phyloP scores from a whole-genome alignment of 495 filamentous ascomycete genomes.

The Aspergillus homomorphus region DNA sequence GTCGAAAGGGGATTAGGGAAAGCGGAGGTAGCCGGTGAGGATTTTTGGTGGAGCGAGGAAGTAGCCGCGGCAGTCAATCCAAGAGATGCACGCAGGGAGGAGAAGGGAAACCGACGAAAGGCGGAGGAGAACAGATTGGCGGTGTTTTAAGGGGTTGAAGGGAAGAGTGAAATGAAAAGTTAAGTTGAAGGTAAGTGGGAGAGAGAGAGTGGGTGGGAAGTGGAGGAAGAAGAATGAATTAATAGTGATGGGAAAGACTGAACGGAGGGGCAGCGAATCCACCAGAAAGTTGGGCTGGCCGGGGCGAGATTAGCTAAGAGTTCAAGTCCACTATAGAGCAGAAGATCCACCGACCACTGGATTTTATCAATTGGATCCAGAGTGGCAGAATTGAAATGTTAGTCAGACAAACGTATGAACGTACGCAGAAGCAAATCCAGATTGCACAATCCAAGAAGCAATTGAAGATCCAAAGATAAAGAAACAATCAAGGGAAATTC shows the following conservation, averaged over 20 bases:
- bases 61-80: constrained; percentile 60
- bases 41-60: constrained; percentile 58
- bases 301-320: constrained; percentile 21
- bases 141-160: constrained; percentile 13
- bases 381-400: background rate
- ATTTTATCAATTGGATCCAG: background rate
- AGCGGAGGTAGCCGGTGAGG: constrained; percentile 42
- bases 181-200: constrained; percentile 1
- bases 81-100: constrained; percentile 59
- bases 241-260: constrained; percentile 11
- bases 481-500: background rate
- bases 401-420: no score
- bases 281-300: constrained; percentile 19
- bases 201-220: constrained; percentile 6
- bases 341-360: background rate
- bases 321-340: background rate
- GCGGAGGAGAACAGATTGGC: constrained; percentile 85
- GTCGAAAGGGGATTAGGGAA: constrained; percentile 37
- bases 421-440: no score
- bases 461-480: background rate
- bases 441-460: background rate
- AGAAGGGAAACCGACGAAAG: constrained; percentile 60
- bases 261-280: constrained; percentile 5
- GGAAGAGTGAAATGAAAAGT: constrained; percentile 7
- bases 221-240: constrained; percentile 8